Evolutionary conservation across 345 rosid genomes (phyloP).

Genomic region (sweet orange (Citrus sinensis)): DVS_A1.0 CM039168.1:29472001-29472500

Average conservation of each 20-base stretch:
- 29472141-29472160: background rate
- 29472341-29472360: conserved; percentile 50
- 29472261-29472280: conserved; percentile 39
- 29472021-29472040: background rate
- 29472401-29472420: background rate
- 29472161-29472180: background rate
- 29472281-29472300: conserved; percentile 37
- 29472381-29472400: background rate
- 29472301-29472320: conserved; percentile 37
- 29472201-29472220: background rate
- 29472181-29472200: background rate
- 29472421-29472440: background rate
- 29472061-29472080: background rate
- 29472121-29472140: background rate
- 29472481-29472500: background rate
- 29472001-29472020: background rate
- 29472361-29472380: conserved; percentile 17
- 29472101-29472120: background rate
- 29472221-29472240: background rate
- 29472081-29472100: background rate
- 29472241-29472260: conserved; percentile 28
- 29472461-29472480: conserved; percentile 2
- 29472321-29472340: conserved; percentile 43
- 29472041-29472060: background rate
- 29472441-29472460: background rate